Base-by-base conservation (phyloP, 2,329 filamentous ascomycete genomes). In the Pseudocercospora eumusae region DNA sequence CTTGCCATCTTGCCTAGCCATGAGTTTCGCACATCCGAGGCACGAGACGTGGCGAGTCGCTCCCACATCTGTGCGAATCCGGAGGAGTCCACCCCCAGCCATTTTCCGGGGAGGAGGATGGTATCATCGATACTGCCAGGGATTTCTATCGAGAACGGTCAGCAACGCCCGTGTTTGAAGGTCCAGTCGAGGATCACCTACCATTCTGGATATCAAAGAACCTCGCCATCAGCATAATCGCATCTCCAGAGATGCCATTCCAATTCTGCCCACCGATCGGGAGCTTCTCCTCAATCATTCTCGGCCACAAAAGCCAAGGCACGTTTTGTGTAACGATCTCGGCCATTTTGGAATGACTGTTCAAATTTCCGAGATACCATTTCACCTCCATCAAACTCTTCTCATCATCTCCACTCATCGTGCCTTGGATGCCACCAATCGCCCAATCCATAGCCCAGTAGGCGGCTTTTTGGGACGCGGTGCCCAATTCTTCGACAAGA, bases 401-500 rank as follows among this genome's bases (percentile, higher is more conserved):
- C n/a, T 47, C 23, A 6, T 13, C 13, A 7, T 25, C 44, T 9
- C 13, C 44, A 18, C 7, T 18, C 44, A 21, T 18, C 4, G 44
- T 21, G 3, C 44, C 44, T 2, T 21, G 23, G 23, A 47, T 47
- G 1, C 44, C 23, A 2, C 23, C 23, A 8, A 21, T 25, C 10
- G 44, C 44, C 44, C 44, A 47, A 25, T 47, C 44, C 44, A 47
- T 47, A 25, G 44, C 44, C 44, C 44, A 47, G 20, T 21, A 47
- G 5, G 44, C 44, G n/a, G 44, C 44, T 8, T 47, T 23, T 13
- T 47, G 44, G 10, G 44, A 21, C 15, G 44, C n/a, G 2, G 4
- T 4, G 9, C 23, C 44, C 18, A 47, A 3, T 8, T 21, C 44
- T 25, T 23, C 6, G 44, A 47, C 20, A 4, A 47, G 23, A 18